These are phyloP conservation scores for Pyrus betulifolia DNA, from an alignment of 306 rosid species.

Conservation along the genomic window DNA sequence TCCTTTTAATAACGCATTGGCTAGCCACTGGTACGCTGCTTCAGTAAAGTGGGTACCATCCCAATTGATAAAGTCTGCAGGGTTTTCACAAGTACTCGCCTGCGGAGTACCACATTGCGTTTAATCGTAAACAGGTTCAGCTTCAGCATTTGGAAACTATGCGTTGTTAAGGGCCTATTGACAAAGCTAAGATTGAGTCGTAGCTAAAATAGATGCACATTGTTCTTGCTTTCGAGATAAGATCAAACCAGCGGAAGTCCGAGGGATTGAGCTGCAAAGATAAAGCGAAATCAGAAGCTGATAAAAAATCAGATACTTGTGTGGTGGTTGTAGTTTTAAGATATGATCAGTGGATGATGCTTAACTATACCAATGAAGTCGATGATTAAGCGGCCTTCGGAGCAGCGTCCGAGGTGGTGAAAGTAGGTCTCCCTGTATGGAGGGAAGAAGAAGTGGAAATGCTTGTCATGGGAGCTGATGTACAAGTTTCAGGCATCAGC, in stretches of 20 bases:
- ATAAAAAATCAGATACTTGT: background rate
- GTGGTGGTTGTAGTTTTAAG: too few relatives aligned
- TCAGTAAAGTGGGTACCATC: constrained; percentile 2
- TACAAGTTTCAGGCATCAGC: constrained; percentile 50
- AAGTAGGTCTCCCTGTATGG: constrained; percentile 30
- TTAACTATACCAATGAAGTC: constrained; percentile 21
- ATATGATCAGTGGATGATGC: background rate
- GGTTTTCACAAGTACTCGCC: background rate
- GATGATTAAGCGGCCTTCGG: constrained; percentile 24
- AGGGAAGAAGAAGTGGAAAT: background rate
- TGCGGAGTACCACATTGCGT: background rate
- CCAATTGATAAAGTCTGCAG: background rate
- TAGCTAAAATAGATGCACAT: background rate
- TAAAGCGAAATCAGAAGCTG: background rate
- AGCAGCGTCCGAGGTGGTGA: constrained; percentile 21
- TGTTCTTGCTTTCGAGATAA: constrained; percentile 18
- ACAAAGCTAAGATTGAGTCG: background rate
- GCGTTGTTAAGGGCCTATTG: background rate
- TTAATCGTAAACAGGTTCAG: background rate
- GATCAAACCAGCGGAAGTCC: constrained; percentile 42
- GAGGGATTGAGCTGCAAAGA: constrained; percentile 35
- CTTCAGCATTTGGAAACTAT: background rate
- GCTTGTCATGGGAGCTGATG: background rate
- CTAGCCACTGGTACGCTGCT: constrained; percentile 1
- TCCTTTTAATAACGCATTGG: background rate